Conservation (phyloP, 345 rosid species). For the Acer yangbiense region DNA sequence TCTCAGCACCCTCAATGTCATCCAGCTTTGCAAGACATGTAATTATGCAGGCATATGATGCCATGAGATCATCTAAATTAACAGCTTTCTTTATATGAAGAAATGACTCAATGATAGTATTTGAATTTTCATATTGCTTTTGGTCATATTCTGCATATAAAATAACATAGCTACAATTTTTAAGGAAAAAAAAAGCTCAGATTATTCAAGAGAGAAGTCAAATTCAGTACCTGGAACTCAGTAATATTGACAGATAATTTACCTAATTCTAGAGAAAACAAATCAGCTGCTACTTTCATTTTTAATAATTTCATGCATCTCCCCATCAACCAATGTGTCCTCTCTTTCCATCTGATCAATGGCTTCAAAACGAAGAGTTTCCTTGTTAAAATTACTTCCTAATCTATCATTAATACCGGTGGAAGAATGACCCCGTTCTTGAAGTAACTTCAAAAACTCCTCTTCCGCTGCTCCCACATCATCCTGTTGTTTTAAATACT, state of each 20-base stretch:
- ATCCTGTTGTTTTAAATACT: constrained; percentile 32
- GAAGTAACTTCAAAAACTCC: constrained; percentile 20
- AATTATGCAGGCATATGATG: constrained; percentile 20
- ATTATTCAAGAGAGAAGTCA: not conserved
- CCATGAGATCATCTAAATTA: too few relatives aligned
- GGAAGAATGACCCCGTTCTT: constrained; percentile 12
- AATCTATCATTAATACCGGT: not conserved
- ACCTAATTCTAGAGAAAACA: too few relatives aligned
- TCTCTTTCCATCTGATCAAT: constrained; percentile 9
- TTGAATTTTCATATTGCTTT: too few relatives aligned
- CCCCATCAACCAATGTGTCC: not conserved
- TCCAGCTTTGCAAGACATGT: constrained; percentile 22
- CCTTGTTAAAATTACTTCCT: not conserved
- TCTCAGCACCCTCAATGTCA: constrained; percentile 43
- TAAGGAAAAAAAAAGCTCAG: too few relatives aligned
- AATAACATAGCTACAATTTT: too few relatives aligned
- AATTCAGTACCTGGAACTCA: not conserved
- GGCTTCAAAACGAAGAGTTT: not conserved
- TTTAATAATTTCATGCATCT: not conserved
- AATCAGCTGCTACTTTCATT: constrained; percentile 14
- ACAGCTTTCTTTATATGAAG: too few relatives aligned
- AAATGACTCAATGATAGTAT: too few relatives aligned
- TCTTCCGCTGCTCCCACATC: constrained; percentile 27
- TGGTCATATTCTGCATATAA: too few relatives aligned
- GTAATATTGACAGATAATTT: not conserved